phyloP scores from a whole-genome alignment of 2,329 filamentous ascomycete species.

The Madurella fahalii region DNA sequence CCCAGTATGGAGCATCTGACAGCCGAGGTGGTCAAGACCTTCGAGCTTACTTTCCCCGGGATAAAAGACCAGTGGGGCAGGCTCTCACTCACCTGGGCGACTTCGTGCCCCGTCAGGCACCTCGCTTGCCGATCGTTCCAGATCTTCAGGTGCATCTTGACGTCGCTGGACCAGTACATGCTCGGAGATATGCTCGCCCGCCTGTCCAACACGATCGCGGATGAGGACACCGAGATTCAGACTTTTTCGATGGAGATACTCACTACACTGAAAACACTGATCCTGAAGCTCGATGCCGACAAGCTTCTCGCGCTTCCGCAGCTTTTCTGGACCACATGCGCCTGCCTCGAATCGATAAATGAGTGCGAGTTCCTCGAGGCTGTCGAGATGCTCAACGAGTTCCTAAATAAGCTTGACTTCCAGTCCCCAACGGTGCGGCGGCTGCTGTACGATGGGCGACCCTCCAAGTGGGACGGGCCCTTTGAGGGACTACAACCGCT shows the following conservation, averaged over 20 bases:
- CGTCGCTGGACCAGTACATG: conserved; percentile 87
- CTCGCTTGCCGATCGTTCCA: conserved; percentile 96
- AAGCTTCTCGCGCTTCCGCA: conserved; percentile 88
- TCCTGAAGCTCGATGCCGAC: conserved; percentile 73
- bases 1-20: conserved; percentile 83
- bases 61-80: conserved; percentile 91
- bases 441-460: conserved; percentile 72
- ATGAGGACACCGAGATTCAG: conserved; percentile 90
- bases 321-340: conserved; percentile 96
- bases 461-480: conserved; percentile 78
- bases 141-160: conserved; percentile 90
- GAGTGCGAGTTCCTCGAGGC: conserved; percentile 92
- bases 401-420: conserved; percentile 80
- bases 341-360: conserved; percentile 93
- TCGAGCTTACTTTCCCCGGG: conserved; percentile 76
- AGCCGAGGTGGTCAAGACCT: conserved; percentile 76
- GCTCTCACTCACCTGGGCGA: conserved; percentile 89
- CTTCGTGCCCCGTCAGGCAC: conserved; percentile 91
- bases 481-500: conserved; percentile 85
- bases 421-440: conserved; percentile 63
- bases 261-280: conserved; percentile 88
- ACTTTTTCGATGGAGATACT: conserved; percentile 98
- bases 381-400: conserved; percentile 83
- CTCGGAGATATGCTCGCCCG: conserved; percentile 93
- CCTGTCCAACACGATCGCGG: conserved; percentile 93